phyloP scores from a whole-genome alignment of 2,329 filamentous ascomycete genomes.

The Xylaria sp. region DNA sequence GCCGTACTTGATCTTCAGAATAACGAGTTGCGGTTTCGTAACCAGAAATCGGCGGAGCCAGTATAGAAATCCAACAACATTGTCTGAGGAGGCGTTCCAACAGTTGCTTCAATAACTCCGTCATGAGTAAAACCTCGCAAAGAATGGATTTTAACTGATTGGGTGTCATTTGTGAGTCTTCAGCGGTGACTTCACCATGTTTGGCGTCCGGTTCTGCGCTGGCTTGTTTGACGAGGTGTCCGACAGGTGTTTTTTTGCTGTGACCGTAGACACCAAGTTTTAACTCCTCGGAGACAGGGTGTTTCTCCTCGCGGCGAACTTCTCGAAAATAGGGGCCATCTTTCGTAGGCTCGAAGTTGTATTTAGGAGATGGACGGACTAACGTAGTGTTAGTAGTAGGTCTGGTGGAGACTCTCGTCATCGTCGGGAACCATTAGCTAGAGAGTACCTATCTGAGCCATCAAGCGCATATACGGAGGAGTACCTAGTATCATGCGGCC shows the following conservation, averaged over 20 bases:
- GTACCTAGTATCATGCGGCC: background rate
- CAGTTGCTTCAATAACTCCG: constrained; percentile 41
- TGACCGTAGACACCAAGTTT: constrained; percentile 44
- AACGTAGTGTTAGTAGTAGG: constrained; percentile 26
- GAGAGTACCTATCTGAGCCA: background rate
- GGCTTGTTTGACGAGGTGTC: constrained; percentile 45
- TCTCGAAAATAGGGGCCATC: constrained; percentile 56
- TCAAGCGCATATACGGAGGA: background rate
- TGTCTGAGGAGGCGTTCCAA: constrained; percentile 61
- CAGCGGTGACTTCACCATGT: constrained; percentile 48
- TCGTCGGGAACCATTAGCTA: background rate
- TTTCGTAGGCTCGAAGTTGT: constrained; percentile 56
- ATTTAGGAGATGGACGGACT: constrained; percentile 57
- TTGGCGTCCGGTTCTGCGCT: constrained; percentile 30
- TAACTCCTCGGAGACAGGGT: constrained; percentile 38
- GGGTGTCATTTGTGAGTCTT: constrained; percentile 61
- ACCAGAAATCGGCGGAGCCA: constrained; percentile 65
- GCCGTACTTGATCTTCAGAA: constrained; percentile 58
- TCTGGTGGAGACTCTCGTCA: background rate
- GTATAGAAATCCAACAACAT: constrained; percentile 64
- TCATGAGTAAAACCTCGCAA: background rate
- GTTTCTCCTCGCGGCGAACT: constrained; percentile 43
- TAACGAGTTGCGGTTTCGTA: constrained; percentile 30
- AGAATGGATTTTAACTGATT: constrained; percentile 27
- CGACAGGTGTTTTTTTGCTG: constrained; percentile 35